Evolutionary conservation across 116 monocot genomes (phyloP), one percentile per base, ranked within the genome.

Genomic region (Trichopus zeylanicus): DNA sequence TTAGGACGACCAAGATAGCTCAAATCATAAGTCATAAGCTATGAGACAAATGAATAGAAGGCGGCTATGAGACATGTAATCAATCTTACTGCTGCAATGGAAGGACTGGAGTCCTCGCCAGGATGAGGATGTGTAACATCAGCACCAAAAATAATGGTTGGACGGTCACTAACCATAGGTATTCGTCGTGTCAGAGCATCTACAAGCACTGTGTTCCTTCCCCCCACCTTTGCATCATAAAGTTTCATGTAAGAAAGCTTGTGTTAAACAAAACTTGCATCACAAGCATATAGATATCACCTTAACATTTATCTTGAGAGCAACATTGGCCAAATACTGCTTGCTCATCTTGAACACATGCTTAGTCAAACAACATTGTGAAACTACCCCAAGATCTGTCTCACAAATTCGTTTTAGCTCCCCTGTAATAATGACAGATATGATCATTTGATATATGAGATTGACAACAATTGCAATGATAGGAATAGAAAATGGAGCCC

Each of bases 111-210:
- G 39, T 95, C 90, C 63, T 95, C 95, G 24, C 95, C 95, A 52
- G 95, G 95, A 75, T 87, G 80, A 57, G 95, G 95, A 74, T 95
- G 95, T 8, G 95, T 95, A 3, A 95, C 95, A 79, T 95, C 95
- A 34, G 95, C 95, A 58, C 95, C 95, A 79, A 95, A 95, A 61
- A 95, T 89, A 31, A 95, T 95, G 1, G 95, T 95, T 18, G 89
- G 83, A 18, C 63, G 55, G 23, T 90, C 86, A 57, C 69, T 83
- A 55, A 95, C 83, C 24, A 78, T 42, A 6, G 90, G 95, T 52
- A 95, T 81, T 30, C 78, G 65, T 24, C 81, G 62, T 11, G 69
- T 61, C 27, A 89, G 28, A 53, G 90, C 86, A 79, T 95, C 83
- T 18, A 76, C 26, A 26, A 94, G 78, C 2, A 95, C 95, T 18